Conservation (phyloP, 176 grass and related monocot genomes). For the Eremochloa ophiuroides region DNA sequence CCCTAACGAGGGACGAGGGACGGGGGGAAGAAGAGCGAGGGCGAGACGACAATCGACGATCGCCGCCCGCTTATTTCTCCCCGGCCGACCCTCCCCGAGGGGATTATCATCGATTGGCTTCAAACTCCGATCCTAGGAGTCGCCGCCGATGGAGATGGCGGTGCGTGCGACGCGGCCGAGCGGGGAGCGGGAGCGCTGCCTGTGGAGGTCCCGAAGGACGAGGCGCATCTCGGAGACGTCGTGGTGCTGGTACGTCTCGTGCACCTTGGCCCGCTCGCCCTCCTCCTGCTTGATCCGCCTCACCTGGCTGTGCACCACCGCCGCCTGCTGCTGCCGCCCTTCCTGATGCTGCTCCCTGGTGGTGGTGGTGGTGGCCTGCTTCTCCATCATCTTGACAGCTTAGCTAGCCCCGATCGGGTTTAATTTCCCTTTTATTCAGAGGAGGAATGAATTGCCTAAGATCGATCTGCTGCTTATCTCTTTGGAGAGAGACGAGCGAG, state of each 20-base stretch:
- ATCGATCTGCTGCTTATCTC: no score
- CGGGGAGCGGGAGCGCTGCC: constrained; percentile 49
- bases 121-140: neutral
- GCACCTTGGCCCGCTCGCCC: constrained; percentile 38
- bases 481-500: no score
- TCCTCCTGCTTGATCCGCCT: constrained; percentile 69
- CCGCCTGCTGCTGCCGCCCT: neutral
- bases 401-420: no score
- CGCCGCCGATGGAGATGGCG: constrained; percentile 51
- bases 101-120: neutral
- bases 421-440: no score
- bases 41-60: neutral
- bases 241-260: constrained; percentile 46
- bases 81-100: neutral
- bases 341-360: neutral
- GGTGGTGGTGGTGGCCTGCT: no score
- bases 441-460: no score
- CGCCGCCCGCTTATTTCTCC: neutral
- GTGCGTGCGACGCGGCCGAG: constrained; percentile 37
- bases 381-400: constrained; percentile 41
- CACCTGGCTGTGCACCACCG: constrained; percentile 60
- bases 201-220: constrained; percentile 19
- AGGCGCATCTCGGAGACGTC: constrained; percentile 35
- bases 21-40: no score
- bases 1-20: neutral